Evolutionary conservation across 1,139 yeast species (phyloP).

Genomic region (Geotrichum reessii): DNA sequence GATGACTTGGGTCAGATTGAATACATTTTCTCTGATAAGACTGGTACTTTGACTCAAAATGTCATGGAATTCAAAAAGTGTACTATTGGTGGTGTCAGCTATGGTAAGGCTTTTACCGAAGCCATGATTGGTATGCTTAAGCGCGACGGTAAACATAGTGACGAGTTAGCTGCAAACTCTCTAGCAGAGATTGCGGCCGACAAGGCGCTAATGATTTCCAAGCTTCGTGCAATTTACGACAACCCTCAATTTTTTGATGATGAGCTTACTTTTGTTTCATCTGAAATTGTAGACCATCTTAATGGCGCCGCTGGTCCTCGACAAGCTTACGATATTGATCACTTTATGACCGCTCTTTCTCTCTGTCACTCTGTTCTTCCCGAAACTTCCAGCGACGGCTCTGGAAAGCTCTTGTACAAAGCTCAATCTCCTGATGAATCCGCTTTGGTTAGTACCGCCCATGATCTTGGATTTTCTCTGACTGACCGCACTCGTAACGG

Average conservation of each 20-base stretch:
- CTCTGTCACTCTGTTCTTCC: constrained; percentile 89
- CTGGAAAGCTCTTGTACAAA: constrained; percentile 56
- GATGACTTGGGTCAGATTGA: constrained; percentile 97
- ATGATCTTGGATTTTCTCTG: constrained; percentile 84
- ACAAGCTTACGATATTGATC: constrained; percentile 57
- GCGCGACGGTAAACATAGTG: constrained; percentile 76
- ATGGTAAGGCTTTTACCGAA: constrained; percentile 93
- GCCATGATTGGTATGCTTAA: constrained; percentile 89
- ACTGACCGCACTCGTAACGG: constrained; percentile 67
- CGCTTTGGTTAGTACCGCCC: constrained; percentile 86
- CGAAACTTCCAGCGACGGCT: constrained; percentile 45
- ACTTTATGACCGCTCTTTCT: constrained; percentile 73
- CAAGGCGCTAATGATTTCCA: constrained; percentile 47
- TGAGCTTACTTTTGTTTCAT: constrained; percentile 73
- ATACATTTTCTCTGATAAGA: constrained; percentile 91
- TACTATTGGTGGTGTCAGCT: constrained; percentile 75
- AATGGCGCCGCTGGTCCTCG: constrained; percentile 43
- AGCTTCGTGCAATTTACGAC: constrained; percentile 40
- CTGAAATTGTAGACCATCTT: constrained; percentile 43
- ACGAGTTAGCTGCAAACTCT: constrained; percentile 56
- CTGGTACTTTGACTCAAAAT: constrained; percentile 94
- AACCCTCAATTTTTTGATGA: constrained; percentile 59
- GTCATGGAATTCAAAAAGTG: constrained; percentile 95
- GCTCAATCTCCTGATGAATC: constrained; percentile 99
- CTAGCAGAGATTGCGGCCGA: constrained; percentile 51